Evolutionary conservation across 805 yeast species (phyloP), one percentile per base, ranked within the genome.

Genomic region (Pichia membranifaciens): DNA sequence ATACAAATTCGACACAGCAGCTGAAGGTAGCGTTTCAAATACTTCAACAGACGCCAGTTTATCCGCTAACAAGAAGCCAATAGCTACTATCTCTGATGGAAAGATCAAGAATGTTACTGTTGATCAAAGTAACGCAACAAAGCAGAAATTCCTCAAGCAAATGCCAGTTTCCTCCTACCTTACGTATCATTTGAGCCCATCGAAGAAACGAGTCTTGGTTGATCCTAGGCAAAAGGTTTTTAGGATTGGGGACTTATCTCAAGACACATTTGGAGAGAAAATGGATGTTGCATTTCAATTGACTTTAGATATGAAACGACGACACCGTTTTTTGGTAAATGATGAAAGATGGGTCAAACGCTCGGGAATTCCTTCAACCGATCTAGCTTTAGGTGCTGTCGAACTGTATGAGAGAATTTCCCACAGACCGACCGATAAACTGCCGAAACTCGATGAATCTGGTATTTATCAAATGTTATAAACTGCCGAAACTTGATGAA

Each of bases 311-410:
- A 37, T 12, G 4, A 6, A 3, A 1, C 10, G 23, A 32, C 45
- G 41, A 23, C 41, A 37, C 3, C 4, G 4, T 8, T 32, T 23
- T 10, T 2, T 51, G 1, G 21, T 13, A 1, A 29, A 38, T 17
- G 56, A 54, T 35, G 43, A 45, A 13, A 8, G 28, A 12, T 53
- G 57, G 57, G 21, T 43, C 2, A 32, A 42, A 8, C 29, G 56
- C 22, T 29, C 35, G 4, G 51, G 47, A 2, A 41, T 37, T 9
- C 57, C 57, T 1, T 45, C 55, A 2, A 3, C 10, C 2, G 9
- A 32, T 3, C 1, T 49, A 3, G 5, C 23, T 10, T 5, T 15
- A 6, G 47, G 44, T 25, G 48, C 29, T 18, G 4, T 29, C 3
- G 3, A 17, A 5, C 15, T 48, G 17, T 44, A 47, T 37, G 16